A percentile compares a stretch with the other conserved stretches of the same genome.
phyloP scores from a whole-genome alignment of 441 rosid species.

The Sinapis alba region DNA sequence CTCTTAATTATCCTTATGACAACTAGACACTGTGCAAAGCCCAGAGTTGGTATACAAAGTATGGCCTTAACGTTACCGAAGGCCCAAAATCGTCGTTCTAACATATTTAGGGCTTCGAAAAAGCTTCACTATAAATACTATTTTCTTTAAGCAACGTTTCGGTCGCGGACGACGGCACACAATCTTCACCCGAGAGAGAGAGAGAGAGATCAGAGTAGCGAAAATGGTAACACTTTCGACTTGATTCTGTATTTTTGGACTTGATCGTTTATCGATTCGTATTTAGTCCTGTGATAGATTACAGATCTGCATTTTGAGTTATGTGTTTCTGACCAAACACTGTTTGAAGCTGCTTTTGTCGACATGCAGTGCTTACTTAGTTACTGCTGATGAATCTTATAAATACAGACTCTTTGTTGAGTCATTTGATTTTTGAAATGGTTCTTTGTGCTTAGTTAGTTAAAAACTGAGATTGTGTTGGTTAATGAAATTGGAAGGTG shows the following conservation, averaged over 20 bases:
- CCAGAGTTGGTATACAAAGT: background rate
- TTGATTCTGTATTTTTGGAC: background rate
- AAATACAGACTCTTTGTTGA: background rate
- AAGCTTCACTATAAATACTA: slow-evolving; percentile 8
- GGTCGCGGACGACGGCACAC: slow-evolving; percentile 31
- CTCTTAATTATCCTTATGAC: too few relatives aligned
- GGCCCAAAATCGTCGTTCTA: background rate
- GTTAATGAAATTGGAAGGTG: slow-evolving; percentile 39
- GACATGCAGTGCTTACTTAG: background rate
- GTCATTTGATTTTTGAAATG: background rate
- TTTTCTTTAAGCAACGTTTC: background rate
- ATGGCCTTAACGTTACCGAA: background rate
- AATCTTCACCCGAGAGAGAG: slow-evolving; percentile 33
- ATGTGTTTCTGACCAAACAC: background rate
- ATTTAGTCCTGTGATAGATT: background rate
- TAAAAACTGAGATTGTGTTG: background rate
- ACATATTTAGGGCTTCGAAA: slow-evolving; percentile 19
- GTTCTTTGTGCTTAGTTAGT: background rate
- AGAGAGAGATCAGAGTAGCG: background rate
- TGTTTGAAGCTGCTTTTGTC: background rate
- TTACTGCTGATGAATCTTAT: background rate
- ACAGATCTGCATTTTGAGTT: slow-evolving; percentile 3
- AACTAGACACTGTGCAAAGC: background rate
- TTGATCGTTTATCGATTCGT: background rate
- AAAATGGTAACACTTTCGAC: background rate